Evolutionary conservation across 163 green algal species (phyloP), one percentile per base, ranked within the genome.

Genomic region (Scenedesmus sp.): DNA sequence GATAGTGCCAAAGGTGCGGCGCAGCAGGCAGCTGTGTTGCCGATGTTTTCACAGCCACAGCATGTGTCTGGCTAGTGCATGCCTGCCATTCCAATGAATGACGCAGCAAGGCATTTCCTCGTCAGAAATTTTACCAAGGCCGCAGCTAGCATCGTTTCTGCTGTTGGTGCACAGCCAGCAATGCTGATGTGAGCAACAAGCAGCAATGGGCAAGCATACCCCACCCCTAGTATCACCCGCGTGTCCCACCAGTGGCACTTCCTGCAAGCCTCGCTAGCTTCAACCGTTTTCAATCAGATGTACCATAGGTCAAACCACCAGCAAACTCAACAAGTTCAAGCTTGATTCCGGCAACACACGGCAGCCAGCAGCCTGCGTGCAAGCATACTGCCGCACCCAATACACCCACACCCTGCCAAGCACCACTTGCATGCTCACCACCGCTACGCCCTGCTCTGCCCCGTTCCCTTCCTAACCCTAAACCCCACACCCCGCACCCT

Each of bases 1-100:
- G 34, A 89, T 2, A 18, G 64, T 16, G 59, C 26, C 67, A 81
- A 60, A 81, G 85, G 85, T 89, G 85, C 18, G 85, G 54, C 82
- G 18, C 13, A 26, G 23, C 46, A 46, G 70, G 12, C 3, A 46
- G 23, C 4, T 79, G 23, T 13, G 2, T 1, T 79, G 70, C 70
- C 70, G 70, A 79, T 23, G 70, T 79, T 79, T 79, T 6, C 4
- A 1, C 70, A 52, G 70, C 70, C 70, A 79, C 70, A 79, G 66
- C 70, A 79, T 15, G 5, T 52, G 23, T 23, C 23, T 2, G 70
- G 70, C 70, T 79, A 13, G 13, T 79, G 23, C 23, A 18, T 18
- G 59, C 12, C 46, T 23, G 1, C 4, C 16, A 34, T 18, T 7
- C 16, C 62, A 70, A 34, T 76, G 66, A 76, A 3, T 2, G 26